phyloP scores from a whole-genome alignment of 139 green algal species.

The Chlorella sorokiniana region DNA sequence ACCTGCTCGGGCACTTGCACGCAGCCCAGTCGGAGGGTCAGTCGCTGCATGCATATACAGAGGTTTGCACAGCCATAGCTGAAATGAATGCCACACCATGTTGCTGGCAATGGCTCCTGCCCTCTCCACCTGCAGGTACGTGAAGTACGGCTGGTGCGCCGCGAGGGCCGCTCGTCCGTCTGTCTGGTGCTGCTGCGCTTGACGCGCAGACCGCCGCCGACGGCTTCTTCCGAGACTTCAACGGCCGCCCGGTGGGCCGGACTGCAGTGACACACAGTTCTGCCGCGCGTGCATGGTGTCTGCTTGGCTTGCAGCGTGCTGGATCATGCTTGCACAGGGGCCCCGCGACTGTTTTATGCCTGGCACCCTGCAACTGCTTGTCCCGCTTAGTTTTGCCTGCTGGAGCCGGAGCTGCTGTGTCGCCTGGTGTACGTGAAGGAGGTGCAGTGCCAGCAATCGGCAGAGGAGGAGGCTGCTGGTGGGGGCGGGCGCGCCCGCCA shows the following conservation, averaged over 20 bases:
- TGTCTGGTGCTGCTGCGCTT: conserved; percentile 91
- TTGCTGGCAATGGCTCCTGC: not conserved
- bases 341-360: not conserved
- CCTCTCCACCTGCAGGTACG: conserved; percentile 27
- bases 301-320: not conserved
- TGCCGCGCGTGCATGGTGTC: not conserved
- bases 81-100: not conserved
- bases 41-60: too few species aligned
- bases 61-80: too few species aligned
- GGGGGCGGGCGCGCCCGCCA: not conserved
- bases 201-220: conserved; percentile 64
- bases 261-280: not conserved
- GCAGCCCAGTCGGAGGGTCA: too few species aligned
- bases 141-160: conserved; percentile 81
- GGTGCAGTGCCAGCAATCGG: conserved; percentile 40
- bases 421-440: conserved; percentile 60
- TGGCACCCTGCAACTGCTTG: not conserved
- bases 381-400: conserved; percentile 62
- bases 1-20: too few species aligned
- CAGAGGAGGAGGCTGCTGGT: not conserved
- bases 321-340: not conserved
- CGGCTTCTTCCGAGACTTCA: conserved; percentile 82
- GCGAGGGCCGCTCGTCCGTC: conserved; percentile 47
- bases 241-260: conserved; percentile 72
- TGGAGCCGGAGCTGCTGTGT: conserved; percentile 88